Evolutionary conservation across 2,329 filamentous ascomycete genomes (phyloP).

Genomic region (Colletotrichum higginsianum): DNA sequence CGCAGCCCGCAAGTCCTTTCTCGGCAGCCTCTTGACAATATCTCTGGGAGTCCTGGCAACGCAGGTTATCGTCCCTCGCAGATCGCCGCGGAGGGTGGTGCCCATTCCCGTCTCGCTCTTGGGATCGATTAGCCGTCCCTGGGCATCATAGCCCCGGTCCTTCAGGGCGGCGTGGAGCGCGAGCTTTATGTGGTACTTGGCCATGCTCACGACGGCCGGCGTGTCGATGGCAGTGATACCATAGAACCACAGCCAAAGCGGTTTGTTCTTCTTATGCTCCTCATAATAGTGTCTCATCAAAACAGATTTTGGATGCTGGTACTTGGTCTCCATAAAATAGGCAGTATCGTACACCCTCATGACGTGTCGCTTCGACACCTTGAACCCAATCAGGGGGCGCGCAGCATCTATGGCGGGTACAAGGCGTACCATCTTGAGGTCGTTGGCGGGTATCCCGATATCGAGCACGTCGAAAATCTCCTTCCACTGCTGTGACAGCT

Average conservation of each 20-base stretch:
- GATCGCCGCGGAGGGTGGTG: neutral
- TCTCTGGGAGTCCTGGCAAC: neutral
- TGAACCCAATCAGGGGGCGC: neutral
- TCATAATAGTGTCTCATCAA: conserved; percentile 10
- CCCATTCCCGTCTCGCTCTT: conserved; percentile 8
- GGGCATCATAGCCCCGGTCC: conserved; percentile 22
- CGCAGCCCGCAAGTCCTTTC: conserved; percentile 1
- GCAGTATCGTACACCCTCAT: conserved; percentile 15
- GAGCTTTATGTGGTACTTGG: conserved; percentile 2
- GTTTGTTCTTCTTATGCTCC: conserved; percentile 18
- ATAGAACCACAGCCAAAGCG: conserved; percentile 22
- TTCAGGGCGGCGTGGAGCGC: conserved; percentile 20
- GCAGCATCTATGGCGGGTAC: neutral
- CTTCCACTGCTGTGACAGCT: neutral
- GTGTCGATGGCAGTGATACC: neutral
- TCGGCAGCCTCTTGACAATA: conserved; percentile 5
- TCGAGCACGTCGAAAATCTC: conserved; percentile 14
- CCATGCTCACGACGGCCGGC: conserved; percentile 12
- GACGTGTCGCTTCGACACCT: conserved; percentile 7
- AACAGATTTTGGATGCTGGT: conserved; percentile 18
- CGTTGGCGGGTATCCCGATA: conserved; percentile 7
- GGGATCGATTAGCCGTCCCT: conserved; percentile 10
- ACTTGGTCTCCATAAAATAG: neutral
- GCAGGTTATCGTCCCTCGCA: conserved; percentile 20
- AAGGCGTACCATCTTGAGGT: neutral